Base-by-base conservation (phyloP, 805 yeast genomes). In the Teunomyces kruisii region DNA sequence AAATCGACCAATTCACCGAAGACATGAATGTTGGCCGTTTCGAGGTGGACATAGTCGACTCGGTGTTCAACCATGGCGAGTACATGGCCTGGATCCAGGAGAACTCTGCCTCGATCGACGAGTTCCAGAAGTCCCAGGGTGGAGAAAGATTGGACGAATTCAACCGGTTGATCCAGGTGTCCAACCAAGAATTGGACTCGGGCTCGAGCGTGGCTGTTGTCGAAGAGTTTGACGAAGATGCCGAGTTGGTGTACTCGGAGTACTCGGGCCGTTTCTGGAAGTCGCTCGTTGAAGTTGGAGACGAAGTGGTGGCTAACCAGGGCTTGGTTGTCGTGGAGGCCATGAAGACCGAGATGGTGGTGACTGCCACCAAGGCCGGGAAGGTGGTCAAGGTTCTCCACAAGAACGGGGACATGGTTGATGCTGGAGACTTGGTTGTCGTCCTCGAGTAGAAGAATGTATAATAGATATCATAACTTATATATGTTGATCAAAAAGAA, bases 251-350 rank as follows among this genome's bases (percentile, higher is more conserved):
- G 14, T 91, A 91, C 62, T 90, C 97, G 16, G 97, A 94, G 64
- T 94, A 83, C 63, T 86, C 96, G n/a, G 99, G 98, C 45, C 78
- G 98, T 55, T 90, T 87, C 77, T 92, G 99, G 99, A 92, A 94
- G 67, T 81, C 95, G 1, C 70, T 90, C 53, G 95, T 86, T 24
- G 68, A 75, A 46, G 91, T 78, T 38, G 97, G 97, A 17, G 94
- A 87, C 56, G 67, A 52, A 4, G 95, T 92, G 22, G 68, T 72
- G 42, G 76, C 69, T 39, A 95, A 91, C 28, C 92, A 88, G 56
- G 89, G 89, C 4, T 74, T 92, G 49, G 79, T 92, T 53, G 89
- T 94, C 32, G 88, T 92, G 43, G 99, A 92, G 67, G 98, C 99
- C 44, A 92, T 92, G 99, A 92, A 92, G 75, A 94, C 98, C 0